Conservation (phyloP, 2,329 filamentous ascomycete species). For the Teratosphaeria gauchensis region DNA sequence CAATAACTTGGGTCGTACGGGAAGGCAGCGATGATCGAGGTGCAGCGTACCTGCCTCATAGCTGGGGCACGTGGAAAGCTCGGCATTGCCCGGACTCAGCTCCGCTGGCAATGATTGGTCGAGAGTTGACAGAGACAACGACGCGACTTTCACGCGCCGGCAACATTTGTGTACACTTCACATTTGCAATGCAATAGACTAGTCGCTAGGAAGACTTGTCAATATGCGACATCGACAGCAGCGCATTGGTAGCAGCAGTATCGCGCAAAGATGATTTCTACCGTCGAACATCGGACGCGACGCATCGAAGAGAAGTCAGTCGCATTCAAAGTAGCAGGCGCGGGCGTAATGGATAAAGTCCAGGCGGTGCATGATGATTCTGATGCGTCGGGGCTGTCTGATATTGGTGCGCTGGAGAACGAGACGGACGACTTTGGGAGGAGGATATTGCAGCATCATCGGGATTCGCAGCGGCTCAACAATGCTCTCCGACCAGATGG, state of each 20-base stretch:
- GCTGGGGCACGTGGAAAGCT: neutral
- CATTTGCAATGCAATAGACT: neutral
- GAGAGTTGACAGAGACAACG: neutral
- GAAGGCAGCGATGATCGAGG: neutral
- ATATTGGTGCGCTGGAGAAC: slow-evolving; percentile 31
- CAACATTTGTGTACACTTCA: neutral
- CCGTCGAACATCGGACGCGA: neutral
- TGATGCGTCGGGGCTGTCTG: slow-evolving; percentile 16
- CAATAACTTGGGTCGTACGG: neutral
- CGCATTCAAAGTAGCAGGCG: slow-evolving; percentile 4
- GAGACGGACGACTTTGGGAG: slow-evolving; percentile 39
- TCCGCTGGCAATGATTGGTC: neutral
- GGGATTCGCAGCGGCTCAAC: slow-evolving; percentile 32
- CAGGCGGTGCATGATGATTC: slow-evolving; percentile 13
- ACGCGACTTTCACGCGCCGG: neutral
- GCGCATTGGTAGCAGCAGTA: neutral
- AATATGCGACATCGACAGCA: neutral
- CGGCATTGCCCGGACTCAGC: neutral
- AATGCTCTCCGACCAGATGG: slow-evolving; percentile 22
- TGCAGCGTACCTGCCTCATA: neutral
- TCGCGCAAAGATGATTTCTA: neutral
- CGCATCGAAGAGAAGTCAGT: neutral
- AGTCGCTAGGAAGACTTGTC: neutral
- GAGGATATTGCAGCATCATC: slow-evolving; percentile 33
- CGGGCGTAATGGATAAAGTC: slow-evolving; percentile 15